Conservation (phyloP, 2,329 filamentous ascomycete species). For the Daldinia sp. region DNA sequence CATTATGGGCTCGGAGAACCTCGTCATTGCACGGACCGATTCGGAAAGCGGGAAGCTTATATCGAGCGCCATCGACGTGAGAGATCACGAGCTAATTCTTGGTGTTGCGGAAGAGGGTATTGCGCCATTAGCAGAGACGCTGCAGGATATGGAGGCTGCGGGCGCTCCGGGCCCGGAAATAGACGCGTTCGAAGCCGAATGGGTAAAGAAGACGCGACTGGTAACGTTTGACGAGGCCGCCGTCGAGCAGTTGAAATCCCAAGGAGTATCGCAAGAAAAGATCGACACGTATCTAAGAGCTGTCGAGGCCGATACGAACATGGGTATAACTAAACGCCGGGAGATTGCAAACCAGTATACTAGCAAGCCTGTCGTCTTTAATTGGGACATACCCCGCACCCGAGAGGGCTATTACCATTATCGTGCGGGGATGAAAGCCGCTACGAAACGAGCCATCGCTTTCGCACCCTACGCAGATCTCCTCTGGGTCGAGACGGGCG, state of each 20-base stretch:
- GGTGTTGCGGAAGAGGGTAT: slow-evolving; percentile 78
- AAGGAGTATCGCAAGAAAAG: slow-evolving; percentile 69
- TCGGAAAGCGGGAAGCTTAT: slow-evolving; percentile 92
- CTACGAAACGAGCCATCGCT: slow-evolving; percentile 90
- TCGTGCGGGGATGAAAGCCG: slow-evolving; percentile 80
- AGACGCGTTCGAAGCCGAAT: slow-evolving; percentile 83
- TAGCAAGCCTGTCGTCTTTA: slow-evolving; percentile 77
- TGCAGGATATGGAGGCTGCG: slow-evolving; percentile 86
- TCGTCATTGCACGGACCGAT: slow-evolving; percentile 94
- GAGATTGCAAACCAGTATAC: slow-evolving; percentile 73
- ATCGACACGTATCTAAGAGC: slow-evolving; percentile 73
- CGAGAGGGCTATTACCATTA: slow-evolving; percentile 95
- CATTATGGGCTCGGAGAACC: slow-evolving; percentile 93
- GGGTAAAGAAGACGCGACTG: slow-evolving; percentile 86
- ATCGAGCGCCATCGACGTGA: slow-evolving; percentile 88
- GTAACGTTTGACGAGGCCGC: slow-evolving; percentile 94
- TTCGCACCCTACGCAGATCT: slow-evolving; percentile 95
- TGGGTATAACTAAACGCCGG: slow-evolving; percentile 81
- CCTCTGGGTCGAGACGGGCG: slow-evolving; percentile 95
- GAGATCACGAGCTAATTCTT: slow-evolving; percentile 96
- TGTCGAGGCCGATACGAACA: slow-evolving; percentile 70
- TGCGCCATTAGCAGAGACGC: slow-evolving; percentile 83
- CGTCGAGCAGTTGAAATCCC: slow-evolving; percentile 73
- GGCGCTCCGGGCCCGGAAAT: slow-evolving; percentile 84
- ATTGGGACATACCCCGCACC: slow-evolving; percentile 90